Base-by-base conservation (phyloP, 2,329 filamentous ascomycete species). In the Chaetomiaceae sp. region DNA sequence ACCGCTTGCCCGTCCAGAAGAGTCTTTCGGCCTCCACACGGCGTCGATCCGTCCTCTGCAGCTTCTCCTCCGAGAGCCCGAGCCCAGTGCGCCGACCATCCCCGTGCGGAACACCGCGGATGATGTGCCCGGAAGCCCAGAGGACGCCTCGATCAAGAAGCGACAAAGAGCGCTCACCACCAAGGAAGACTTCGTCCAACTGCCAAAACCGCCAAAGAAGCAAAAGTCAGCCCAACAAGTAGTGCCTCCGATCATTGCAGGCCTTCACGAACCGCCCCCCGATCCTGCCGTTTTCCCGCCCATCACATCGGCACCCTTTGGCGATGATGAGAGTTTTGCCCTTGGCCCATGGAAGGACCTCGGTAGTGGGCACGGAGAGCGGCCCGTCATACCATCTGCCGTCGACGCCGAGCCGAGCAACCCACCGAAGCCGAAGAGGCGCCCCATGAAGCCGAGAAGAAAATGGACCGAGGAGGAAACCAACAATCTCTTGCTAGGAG, bases 401-500 rank as follows among this genome's bases (percentile, higher is more conserved):
- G 51, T 45, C 3, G 62, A 63, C 14, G 45, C 48, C 30, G 61
- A 64, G 44, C 56, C 58, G 54, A 65, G 50, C 37, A 60, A 48
- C 38, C 46, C 47, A 48, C 19, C 53, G 48, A 79, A 76, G 59
- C 66, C 68, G 9, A 78, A 78, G 60, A 73, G 78, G 59, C 74
- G 77, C 37, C 75, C 77, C 10, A 73, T 75, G 6, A 83, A 81
- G 59, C 75, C 78, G 2, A 72, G 82, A 52, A 73, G 76, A 46
- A 83, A 82, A 58, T 85, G 82, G 82, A 78, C 79, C 0, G 79
- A 85, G 54, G 76, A 81, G 51, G 82, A 85, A 63, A 85, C 82
- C 1, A 82, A 78, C 44, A 74, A 82, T 56, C 69, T 85, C 8
- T 64, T 85, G 13, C 67, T 82, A 3, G 82, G 81, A 0, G 82